Conservation (phyloP, 2,329 filamentous ascomycete species). For the Pseudogymnoascus sp. region DNA sequence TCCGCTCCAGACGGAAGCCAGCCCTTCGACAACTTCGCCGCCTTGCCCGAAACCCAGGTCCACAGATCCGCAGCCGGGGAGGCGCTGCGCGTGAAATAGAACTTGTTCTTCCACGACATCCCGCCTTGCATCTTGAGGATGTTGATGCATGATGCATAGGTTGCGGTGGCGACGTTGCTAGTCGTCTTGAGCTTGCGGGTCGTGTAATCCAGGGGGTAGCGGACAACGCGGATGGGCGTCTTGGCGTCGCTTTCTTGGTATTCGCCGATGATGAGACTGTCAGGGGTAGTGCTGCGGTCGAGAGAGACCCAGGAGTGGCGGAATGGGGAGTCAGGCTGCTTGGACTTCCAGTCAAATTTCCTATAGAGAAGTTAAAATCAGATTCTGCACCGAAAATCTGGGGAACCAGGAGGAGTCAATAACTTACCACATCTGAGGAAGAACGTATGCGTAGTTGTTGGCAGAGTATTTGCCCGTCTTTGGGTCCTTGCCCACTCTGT, state of each 20-base stretch:
- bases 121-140: constrained; percentile 31
- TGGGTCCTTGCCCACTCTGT: constrained; percentile 28
- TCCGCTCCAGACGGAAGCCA: constrained; percentile 27
- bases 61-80: constrained; percentile 27
- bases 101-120: constrained; percentile 26
- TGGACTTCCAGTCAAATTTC: constrained; percentile 1
- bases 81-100: constrained; percentile 30
- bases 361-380: neutral
- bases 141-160: constrained; percentile 29
- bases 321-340: constrained; percentile 24
- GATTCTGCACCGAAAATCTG: neutral
- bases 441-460: constrained; percentile 29
- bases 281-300: constrained; percentile 29
- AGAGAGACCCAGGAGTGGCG: constrained; percentile 31
- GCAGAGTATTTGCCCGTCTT: constrained; percentile 26
- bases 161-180: constrained; percentile 16
- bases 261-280: constrained; percentile 31
- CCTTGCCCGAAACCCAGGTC: constrained; percentile 27
- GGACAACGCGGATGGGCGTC: constrained; percentile 26
- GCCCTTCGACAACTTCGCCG: constrained; percentile 19
- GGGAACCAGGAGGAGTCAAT: neutral
- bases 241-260: constrained; percentile 23
- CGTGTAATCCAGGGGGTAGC: constrained; percentile 27
- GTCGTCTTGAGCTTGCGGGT: constrained; percentile 24
- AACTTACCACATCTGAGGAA: constrained; percentile 30